Evolutionary conservation across 2,329 filamentous ascomycete species (phyloP).

Genomic region (Botrytis tulipae): DNA sequence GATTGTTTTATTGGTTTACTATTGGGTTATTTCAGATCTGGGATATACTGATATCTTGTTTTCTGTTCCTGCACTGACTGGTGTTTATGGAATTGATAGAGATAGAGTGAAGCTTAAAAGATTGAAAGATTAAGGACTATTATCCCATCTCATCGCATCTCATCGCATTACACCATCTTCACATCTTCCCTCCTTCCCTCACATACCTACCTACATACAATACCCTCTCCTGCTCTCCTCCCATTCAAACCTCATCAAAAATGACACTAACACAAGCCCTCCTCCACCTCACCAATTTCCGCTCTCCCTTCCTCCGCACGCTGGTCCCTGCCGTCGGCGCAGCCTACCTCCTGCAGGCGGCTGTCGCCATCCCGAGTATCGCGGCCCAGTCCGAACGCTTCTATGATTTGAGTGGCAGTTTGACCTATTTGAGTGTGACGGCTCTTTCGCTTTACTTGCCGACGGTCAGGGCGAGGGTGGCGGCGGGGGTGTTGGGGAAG

Average conservation of each 20-base stretch:
- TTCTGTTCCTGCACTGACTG: too few relatives aligned
- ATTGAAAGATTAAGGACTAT: neutral
- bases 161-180: too few relatives aligned
- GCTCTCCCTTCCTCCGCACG: conserved; percentile 60
- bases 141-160: too few relatives aligned
- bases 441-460: neutral
- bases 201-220: too few relatives aligned
- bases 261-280: conserved; percentile 45
- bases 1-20: neutral
- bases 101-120: neutral
- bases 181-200: too few relatives aligned
- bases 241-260: neutral
- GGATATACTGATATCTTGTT: neutral
- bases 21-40: too few relatives aligned
- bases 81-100: neutral
- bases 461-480: neutral
- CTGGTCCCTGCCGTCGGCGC: conserved; percentile 60
- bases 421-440: neutral
- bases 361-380: conserved; percentile 62
- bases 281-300: conserved; percentile 60
- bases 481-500: neutral
- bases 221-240: too few relatives aligned
- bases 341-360: conserved; percentile 62
- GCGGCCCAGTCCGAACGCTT: conserved; percentile 60
- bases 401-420: conserved; percentile 54